A percentile compares a stretch with the other conserved stretches of the same genome.
These are phyloP conservation scores for Crithidia thermophila DNA, from an alignment of 208 protist genomes.

Conservation along the genomic window DNA sequence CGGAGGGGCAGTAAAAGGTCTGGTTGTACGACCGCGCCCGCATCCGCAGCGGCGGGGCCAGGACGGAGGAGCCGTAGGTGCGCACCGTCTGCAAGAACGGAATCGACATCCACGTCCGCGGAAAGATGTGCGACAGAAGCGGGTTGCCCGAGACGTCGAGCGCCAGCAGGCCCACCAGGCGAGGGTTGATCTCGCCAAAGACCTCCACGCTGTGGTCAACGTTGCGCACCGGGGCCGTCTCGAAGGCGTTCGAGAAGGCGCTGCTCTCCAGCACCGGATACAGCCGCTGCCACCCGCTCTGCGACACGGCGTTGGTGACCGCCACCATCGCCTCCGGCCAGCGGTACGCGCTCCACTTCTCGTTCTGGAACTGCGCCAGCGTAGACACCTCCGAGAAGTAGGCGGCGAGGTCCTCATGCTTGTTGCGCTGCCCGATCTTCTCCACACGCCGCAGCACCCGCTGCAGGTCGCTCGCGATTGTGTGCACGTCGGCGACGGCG, in stretches of 20 bases:
- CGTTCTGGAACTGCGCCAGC: constrained; percentile 27
- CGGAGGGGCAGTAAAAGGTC: constrained; percentile 8
- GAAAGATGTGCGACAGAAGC: constrained; percentile 24
- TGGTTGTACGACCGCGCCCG: constrained; percentile 16
- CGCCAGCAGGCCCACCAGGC: constrained; percentile 37
- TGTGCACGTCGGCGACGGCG: neutral
- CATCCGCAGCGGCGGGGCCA: constrained; percentile 18
- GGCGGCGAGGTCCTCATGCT: constrained; percentile 41
- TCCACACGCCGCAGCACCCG: constrained; percentile 33
- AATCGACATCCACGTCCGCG: constrained; percentile 26
- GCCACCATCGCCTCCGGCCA: constrained; percentile 30
- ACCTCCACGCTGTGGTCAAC: constrained; percentile 31
- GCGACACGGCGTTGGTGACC: constrained; percentile 11
- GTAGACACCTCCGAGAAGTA: constrained; percentile 46
- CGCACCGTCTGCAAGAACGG: constrained; percentile 25
- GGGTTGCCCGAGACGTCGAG: constrained; percentile 56
- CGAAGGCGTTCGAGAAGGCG: constrained; percentile 13
- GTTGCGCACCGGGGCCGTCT: constrained; percentile 14
- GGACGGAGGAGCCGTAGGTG: constrained; percentile 23
- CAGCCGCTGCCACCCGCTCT: constrained; percentile 5
- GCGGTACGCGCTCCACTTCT: constrained; percentile 27
- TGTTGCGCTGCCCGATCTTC: constrained; percentile 25
- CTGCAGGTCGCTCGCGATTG: constrained; percentile 18
- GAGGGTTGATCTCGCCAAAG: constrained; percentile 50
- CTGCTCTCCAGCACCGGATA: constrained; percentile 16